Evolutionary conservation across 2,329 filamentous ascomycete genomes (phyloP).

Genomic region (Sarocladium oryzae): DNA sequence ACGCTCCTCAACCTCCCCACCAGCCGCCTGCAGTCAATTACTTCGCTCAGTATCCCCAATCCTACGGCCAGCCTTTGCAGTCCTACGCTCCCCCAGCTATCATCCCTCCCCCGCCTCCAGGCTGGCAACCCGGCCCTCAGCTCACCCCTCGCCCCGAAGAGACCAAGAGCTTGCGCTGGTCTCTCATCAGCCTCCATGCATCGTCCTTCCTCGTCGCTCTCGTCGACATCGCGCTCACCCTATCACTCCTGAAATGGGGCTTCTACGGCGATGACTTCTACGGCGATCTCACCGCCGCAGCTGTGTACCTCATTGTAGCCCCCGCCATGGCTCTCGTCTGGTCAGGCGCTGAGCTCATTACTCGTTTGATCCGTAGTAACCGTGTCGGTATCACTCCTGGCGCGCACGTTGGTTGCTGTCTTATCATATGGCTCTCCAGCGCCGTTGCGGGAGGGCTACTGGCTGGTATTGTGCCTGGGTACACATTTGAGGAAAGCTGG

Average conservation of each 20-base stretch:
- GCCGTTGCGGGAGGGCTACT: conserved; percentile 20
- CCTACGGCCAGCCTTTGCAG: conserved; percentile 21
- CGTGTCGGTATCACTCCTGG: conserved; percentile 35
- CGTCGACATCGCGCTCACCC: conserved; percentile 21
- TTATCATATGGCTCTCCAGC: conserved; percentile 34
- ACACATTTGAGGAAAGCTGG: conserved; percentile 10
- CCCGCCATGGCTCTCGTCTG: conserved; percentile 29
- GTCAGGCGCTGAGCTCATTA: conserved; percentile 32
- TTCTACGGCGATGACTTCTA: neutral
- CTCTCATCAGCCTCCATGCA: conserved; percentile 25
- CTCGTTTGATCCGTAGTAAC: conserved; percentile 24
- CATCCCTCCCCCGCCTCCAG: conserved; percentile 11
- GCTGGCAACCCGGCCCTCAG: conserved; percentile 11
- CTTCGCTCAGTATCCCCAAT: conserved; percentile 16
- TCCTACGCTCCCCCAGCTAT: conserved; percentile 15
- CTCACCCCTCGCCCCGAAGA: conserved; percentile 13
- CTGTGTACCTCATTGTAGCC: conserved; percentile 11
- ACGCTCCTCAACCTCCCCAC: conserved; percentile 6
- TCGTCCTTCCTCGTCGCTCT: conserved; percentile 20
- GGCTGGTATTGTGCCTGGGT: conserved; percentile 10
- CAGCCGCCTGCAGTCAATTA: conserved; percentile 6
- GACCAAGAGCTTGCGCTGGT: conserved; percentile 19
- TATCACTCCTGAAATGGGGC: conserved; percentile 16
- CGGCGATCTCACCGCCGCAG: conserved; percentile 11
- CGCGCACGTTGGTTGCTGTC: conserved; percentile 34